Evolutionary conservation across 1,139 yeast genomes (phyloP), one percentile per base, ranked within the genome.

Genomic region (Nakaseomyces kungkrabaensis): DNA sequence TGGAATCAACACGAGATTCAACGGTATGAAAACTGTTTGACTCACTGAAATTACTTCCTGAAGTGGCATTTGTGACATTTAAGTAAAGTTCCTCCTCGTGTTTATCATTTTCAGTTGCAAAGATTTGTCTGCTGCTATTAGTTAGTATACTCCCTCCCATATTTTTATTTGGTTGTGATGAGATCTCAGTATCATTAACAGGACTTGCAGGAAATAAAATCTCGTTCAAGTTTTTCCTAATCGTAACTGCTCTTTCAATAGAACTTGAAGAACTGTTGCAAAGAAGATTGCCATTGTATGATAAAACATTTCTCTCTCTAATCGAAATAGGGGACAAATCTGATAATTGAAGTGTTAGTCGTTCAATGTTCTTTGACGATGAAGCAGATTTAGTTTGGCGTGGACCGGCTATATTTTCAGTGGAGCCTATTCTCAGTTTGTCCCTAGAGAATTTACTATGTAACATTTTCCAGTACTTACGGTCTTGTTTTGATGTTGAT

Each of bases 191-290:
- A 10, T 25, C 11, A 25, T 11, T 25, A 8, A 38, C 31, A 38
- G 42, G 42, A 25, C 29, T 38, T 25, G 42, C 42, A 4, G 42
- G 42, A 26, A 38, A 38, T 25, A 38, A 11, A 9, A 44, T 25
- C 33, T 44, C 41, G 8, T 44, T 44, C 10, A 44, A 25, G 17
- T 43, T 50, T 50, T 32, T 52, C 51, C 45, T 44, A 4, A 52
- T 37, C 7, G 47, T 46, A 31, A 37, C 47, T 3, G 55, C 56
- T 45, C 55, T 51, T 37, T 54, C 56, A 31, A 54, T 33, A 5
- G 56, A 54, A 33, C 56, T 54, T n/a, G 56, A 50, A 13, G 52
- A 38, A 41, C 54, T 52, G 34, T 48, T 46, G 17, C 37, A 22
- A 40, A 40, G 11, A 29, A 41, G 10, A 33, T 24, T 36, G 11